Base-by-base conservation (phyloP, 495 filamentous ascomycete genomes). In the Penicillium antarcticum region DNA sequence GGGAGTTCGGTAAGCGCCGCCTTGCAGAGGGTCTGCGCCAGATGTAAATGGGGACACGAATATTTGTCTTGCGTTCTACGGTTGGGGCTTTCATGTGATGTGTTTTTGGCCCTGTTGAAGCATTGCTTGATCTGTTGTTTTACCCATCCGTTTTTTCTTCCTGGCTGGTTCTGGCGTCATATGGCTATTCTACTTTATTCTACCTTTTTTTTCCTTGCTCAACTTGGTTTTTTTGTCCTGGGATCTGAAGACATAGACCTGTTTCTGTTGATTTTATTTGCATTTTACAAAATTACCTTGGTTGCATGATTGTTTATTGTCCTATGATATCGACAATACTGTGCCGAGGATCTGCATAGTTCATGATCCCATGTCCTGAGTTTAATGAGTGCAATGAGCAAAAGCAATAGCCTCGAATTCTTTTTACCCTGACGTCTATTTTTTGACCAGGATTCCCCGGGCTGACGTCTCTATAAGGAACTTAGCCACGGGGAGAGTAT, bases 1-100 rank as follows among this genome's bases (percentile, higher is more conserved):
- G 92, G 79, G 88, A 96, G 70, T 88, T 97, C 70, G 92, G 92
- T 59, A 96, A 95, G 79, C 80, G 84, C 58, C 94, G 96, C 69
- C 72, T 96, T 67, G 85, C 87, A 32, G 94, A 97, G 77, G 84
- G 89, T 75, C 75, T 98, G 79, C 85, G 94, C 63, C 90, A 97
- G 68, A 75, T 75, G 72, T 75, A 69, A 53, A 59, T 31, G 42
- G 26, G 45, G 46, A 29, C 29, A 21, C 32, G 48, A 36, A 45
- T 8, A 6, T 48, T 31, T 48, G 44, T 46, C 8, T 49, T 51
- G 10, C 29, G 18, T 49, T 29, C 35, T 17, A 37, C 21, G 34
- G 34, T n/a, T 58, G 16, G 42, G 43, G 42, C 36, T 41, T 24
- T n/a, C 17, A 45, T 52, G 16, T 24, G 53, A 50, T 47, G 36